Evolutionary conservation across 345 rosid species (phyloP).

Genomic region (Citrus sinensis): DVS_A1.0 CM039164.1:27029501-27030000

Average conservation of each 20-base stretch:
- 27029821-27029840: not conserved
- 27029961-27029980: slow-evolving; percentile 6
- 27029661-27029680: slow-evolving; percentile 4
- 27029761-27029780: slow-evolving; percentile 6
- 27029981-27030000: not conserved
- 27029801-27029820: not conserved
- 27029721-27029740: slow-evolving; percentile 40
- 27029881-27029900: slow-evolving; percentile 1
- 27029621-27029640: not conserved
- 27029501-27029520: slow-evolving; percentile 83
- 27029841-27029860: slow-evolving; percentile 14
- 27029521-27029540: slow-evolving; percentile 88
- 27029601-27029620: slow-evolving; percentile 67
- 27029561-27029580: slow-evolving; percentile 91
- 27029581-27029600: slow-evolving; percentile 95
- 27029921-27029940: not conserved
- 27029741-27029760: not conserved
- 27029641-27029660: not conserved
- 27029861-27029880: not conserved
- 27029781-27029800: slow-evolving; percentile 13
- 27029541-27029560: slow-evolving; percentile 84
- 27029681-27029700: slow-evolving; percentile 56
- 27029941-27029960: not conserved
- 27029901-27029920: not conserved
- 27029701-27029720: slow-evolving; percentile 63